These are phyloP conservation scores for Gracilaria domingensis DNA, from an alignment of 23 red algal species.

Conservation along the genomic window DNA sequence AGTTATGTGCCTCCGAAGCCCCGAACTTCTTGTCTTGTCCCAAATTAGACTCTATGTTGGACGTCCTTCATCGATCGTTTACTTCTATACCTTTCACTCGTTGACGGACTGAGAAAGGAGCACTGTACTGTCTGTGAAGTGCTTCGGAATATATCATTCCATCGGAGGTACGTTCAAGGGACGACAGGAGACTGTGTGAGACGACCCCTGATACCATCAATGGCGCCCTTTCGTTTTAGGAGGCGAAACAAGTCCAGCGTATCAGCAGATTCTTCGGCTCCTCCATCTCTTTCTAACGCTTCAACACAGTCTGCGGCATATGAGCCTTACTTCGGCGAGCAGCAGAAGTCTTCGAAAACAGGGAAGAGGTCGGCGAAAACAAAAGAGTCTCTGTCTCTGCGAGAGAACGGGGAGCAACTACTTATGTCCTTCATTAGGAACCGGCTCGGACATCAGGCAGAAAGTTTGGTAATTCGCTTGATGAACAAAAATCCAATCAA, in stretches of 20 bases:
- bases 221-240: conserved; percentile 32
- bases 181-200: neutral
- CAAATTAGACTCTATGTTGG: neutral
- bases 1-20: neutral
- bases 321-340: conserved; percentile 35
- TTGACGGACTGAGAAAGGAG: neutral
- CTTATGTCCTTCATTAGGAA: conserved; percentile 65
- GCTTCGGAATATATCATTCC: neutral
- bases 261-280: conserved; percentile 13
- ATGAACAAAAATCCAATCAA: conserved; percentile 76
- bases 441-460: conserved; percentile 40
- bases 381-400: neutral
- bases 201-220: neutral
- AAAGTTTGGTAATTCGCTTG: conserved; percentile 50
- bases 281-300: conserved; percentile 15
- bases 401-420: conserved; percentile 50
- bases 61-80: neutral
- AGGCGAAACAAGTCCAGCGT: conserved; percentile 33
- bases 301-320: conserved; percentile 10
- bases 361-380: conserved; percentile 2
- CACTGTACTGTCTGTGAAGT: neutral
- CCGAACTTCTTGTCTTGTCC: neutral
- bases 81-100: neutral
- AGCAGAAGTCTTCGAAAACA: conserved; percentile 27
- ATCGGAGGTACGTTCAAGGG: neutral